Percentiles rank a stretch among this genome's conserved stretches.
These are phyloP conservation scores for Fagus crenata DNA, from an alignment of 306 rosid species.

Conservation along the genomic window DNA sequence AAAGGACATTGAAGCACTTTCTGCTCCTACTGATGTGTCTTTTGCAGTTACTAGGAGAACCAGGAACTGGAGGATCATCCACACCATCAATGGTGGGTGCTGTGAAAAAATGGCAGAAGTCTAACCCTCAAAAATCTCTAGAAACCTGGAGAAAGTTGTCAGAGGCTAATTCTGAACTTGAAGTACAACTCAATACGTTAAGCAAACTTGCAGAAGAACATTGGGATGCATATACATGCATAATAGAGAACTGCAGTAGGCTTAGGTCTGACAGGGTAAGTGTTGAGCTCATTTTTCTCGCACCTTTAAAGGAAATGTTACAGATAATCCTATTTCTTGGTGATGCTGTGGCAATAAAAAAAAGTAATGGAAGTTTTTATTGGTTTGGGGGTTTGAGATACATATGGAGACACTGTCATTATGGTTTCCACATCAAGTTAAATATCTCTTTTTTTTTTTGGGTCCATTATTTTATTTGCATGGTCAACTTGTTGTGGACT, in stretches of 20 bases:
- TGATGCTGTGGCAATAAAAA: not conserved
- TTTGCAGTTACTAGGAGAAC: slow-evolving; percentile 89
- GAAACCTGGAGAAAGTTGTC: slow-evolving; percentile 87
- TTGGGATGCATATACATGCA: slow-evolving; percentile 74
- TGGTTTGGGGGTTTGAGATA: not conserved
- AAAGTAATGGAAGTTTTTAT: not conserved
- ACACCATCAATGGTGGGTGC: slow-evolving; percentile 99
- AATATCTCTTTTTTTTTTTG: not conserved
- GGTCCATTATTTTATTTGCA: not conserved
- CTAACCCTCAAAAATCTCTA: slow-evolving; percentile 65
- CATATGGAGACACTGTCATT: not conserved
- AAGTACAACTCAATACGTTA: slow-evolving; percentile 60
- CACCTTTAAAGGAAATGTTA: not conserved
- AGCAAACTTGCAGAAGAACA: slow-evolving; percentile 69
- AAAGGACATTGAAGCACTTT: slow-evolving; percentile 7
- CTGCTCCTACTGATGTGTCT: slow-evolving; percentile 28
- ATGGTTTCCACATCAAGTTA: not conserved
- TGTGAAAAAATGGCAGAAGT: slow-evolving; percentile 92
- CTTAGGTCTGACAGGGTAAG: slow-evolving; percentile 75
- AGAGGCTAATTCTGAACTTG: slow-evolving; percentile 76
- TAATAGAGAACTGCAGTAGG: slow-evolving; percentile 61
- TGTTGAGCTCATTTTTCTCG: slow-evolving; percentile 18
- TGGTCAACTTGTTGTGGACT: not conserved
- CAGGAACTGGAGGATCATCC: slow-evolving; percentile 95
- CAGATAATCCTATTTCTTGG: not conserved